Evolutionary conservation across 495 filamentous ascomycete genomes (phyloP).

Genomic region (Trichoderma orchidacearum): DNA sequence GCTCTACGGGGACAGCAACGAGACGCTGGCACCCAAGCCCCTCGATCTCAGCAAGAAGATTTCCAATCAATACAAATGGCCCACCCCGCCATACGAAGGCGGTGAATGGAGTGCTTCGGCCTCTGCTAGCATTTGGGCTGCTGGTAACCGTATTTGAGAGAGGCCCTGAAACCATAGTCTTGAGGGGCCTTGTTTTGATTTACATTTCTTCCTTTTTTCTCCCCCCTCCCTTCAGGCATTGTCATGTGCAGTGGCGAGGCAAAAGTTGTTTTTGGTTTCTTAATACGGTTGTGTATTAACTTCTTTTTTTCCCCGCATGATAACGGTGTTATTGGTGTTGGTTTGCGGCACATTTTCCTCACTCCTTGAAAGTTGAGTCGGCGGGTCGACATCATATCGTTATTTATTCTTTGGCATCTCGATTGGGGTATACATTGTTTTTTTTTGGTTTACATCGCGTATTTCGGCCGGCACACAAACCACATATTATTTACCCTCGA

Average conservation of each 20-base stretch:
- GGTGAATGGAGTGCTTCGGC: slow-evolving; percentile 78
- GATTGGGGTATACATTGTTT: neutral
- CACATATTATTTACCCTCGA: neutral
- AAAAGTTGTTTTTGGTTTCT: neutral
- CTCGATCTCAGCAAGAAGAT: slow-evolving; percentile 38
- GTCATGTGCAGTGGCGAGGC: neutral
- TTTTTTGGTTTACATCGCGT: neutral
- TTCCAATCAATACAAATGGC: slow-evolving; percentile 60
- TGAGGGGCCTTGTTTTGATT: neutral
- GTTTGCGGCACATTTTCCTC: neutral
- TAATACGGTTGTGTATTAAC: neutral
- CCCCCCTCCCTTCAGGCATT: neutral
- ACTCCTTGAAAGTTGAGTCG: neutral
- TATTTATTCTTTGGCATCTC: neutral
- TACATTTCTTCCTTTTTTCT: slow-evolving; percentile 1
- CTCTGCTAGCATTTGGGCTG: slow-evolving; percentile 61
- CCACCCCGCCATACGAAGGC: slow-evolving; percentile 86
- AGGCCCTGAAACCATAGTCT: neutral
- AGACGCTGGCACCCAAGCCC: slow-evolving; percentile 46
- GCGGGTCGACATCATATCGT: neutral
- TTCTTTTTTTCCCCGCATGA: neutral
- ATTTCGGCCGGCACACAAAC: neutral
- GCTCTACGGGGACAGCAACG: slow-evolving; percentile 52
- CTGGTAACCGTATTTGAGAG: slow-evolving; percentile 40
- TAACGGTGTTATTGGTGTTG: slow-evolving; percentile 1